Evolutionary conservation across 768 basidiomycete species (phyloP).

Genomic region (Porpolomopsis calyptriformis): DNA sequence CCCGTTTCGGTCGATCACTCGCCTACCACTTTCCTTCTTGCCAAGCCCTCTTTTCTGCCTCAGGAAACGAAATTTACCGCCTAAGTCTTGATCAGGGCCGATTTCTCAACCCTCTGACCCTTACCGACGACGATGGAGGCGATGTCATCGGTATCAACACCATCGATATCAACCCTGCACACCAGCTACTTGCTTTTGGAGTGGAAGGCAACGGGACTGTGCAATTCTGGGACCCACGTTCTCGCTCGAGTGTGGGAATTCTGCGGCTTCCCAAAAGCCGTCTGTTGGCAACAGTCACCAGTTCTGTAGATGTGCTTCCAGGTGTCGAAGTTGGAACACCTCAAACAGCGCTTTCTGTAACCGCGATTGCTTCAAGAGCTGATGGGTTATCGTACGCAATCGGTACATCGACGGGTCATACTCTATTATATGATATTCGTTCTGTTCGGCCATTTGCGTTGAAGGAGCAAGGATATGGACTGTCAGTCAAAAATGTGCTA

Average conservation of each 20-base stretch:
- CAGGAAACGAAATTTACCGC: constrained; percentile 82
- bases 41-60: constrained; percentile 76
- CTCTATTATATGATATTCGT: constrained; percentile 88
- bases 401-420: constrained; percentile 92
- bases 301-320: constrained; percentile 18
- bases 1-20: constrained; percentile 83
- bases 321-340: not conserved
- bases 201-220: constrained; percentile 78
- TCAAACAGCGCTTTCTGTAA: constrained; percentile 44
- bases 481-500: constrained; percentile 71
- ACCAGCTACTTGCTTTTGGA: constrained; percentile 84
- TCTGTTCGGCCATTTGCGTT: constrained; percentile 70
- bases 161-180: constrained; percentile 87
- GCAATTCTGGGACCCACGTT: constrained; percentile 95
- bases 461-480: constrained; percentile 96
- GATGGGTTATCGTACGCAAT: constrained; percentile 93
- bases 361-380: constrained; percentile 71
- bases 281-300: constrained; percentile 30
- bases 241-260: constrained; percentile 61
- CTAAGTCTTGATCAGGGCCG: constrained; percentile 93
- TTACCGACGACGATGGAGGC: constrained; percentile 38
- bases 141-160: constrained; percentile 78
- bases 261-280: constrained; percentile 49
- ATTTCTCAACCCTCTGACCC: constrained; percentile 71
- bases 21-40: constrained; percentile 93